Conservation (phyloP, 345 rosid species). For the Crucihimalaya himalaica region DNA sequence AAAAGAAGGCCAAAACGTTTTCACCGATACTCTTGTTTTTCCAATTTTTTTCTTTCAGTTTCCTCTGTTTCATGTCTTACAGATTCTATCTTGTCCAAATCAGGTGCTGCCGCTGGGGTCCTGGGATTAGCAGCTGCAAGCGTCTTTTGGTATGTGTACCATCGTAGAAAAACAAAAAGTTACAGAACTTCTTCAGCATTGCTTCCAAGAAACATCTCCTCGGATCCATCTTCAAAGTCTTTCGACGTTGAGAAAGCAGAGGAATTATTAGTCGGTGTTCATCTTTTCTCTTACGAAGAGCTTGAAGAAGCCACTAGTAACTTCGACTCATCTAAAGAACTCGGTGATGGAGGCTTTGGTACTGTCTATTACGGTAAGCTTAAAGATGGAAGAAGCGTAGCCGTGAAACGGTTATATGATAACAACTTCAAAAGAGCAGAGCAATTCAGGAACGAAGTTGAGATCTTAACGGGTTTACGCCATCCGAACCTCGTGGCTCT, state of each 20-base stretch:
- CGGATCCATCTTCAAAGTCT: slow-evolving; percentile 45
- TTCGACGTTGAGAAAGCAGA: slow-evolving; percentile 52
- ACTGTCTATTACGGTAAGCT: slow-evolving; percentile 86
- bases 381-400: slow-evolving; percentile 76
- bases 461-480: slow-evolving; percentile 64
- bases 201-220: slow-evolving; percentile 44
- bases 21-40: background rate
- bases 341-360: slow-evolving; percentile 96
- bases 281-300: slow-evolving; percentile 59
- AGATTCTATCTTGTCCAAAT: background rate
- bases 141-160: slow-evolving; percentile 19
- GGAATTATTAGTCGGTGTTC: slow-evolving; percentile 45
- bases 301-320: slow-evolving; percentile 71
- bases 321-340: slow-evolving; percentile 69
- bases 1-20: too few species aligned
- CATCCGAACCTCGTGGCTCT: slow-evolving; percentile 75
- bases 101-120: slow-evolving; percentile 39
- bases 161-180: slow-evolving; percentile 36
- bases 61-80: slow-evolving; percentile 2
- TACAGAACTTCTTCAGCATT: slow-evolving; percentile 38
- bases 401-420: slow-evolving; percentile 83
- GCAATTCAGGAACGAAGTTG: slow-evolving; percentile 86
- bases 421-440: slow-evolving; percentile 72
- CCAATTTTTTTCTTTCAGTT: background rate
- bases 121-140: slow-evolving; percentile 30